Conservation (phyloP, 2,329 filamentous ascomycete species). For the Amauroascus niger region DNA sequence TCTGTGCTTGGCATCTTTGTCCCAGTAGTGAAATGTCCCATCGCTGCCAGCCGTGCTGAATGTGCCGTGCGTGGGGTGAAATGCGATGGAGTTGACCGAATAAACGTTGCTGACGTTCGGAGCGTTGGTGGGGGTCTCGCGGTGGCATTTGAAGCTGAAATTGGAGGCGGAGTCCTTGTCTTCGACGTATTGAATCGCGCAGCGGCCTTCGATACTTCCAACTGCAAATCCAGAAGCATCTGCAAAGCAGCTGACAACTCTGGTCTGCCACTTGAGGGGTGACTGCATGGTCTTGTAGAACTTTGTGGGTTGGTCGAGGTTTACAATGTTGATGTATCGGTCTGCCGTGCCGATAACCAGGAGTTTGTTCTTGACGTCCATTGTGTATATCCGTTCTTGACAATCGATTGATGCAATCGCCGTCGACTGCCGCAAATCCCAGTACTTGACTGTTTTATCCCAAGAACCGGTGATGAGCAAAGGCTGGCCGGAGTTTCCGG, state of each 20-base stretch:
- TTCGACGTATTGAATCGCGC: conserved; percentile 96
- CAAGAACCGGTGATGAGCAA: conserved; percentile 79
- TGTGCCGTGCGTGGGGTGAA: conserved; percentile 94
- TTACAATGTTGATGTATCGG: conserved; percentile 90
- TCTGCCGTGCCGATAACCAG: conserved; percentile 90
- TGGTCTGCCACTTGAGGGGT: conserved; percentile 95
- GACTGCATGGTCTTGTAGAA: conserved; percentile 96
- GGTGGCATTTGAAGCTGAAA: conserved; percentile 99
- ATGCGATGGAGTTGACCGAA: conserved; percentile 93
- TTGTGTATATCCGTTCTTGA: conserved; percentile 59
- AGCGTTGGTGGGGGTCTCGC: conserved; percentile 57
- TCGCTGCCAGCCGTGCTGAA: conserved; percentile 94
- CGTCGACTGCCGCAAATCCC: conserved; percentile 44
- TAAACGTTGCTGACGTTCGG: conserved; percentile 77
- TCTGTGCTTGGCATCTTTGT: conserved; percentile 81
- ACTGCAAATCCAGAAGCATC: conserved; percentile 89
- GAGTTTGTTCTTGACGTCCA: conserved; percentile 82
- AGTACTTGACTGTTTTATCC: conserved; percentile 50
- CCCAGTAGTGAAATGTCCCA: conserved; percentile 72
- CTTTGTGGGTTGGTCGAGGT: conserved; percentile 74
- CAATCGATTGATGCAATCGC: conserved; percentile 41
- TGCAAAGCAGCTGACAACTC: conserved; percentile 87
- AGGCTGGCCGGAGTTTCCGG: conserved; percentile 42
- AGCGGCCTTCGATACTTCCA: conserved; percentile 91
- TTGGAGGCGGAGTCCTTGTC: conserved; percentile 87